These are phyloP conservation scores for Pseudogymnoascus sp. DNA, from an alignment of 2,329 filamentous ascomycete species.

Conservation along the genomic window DNA sequence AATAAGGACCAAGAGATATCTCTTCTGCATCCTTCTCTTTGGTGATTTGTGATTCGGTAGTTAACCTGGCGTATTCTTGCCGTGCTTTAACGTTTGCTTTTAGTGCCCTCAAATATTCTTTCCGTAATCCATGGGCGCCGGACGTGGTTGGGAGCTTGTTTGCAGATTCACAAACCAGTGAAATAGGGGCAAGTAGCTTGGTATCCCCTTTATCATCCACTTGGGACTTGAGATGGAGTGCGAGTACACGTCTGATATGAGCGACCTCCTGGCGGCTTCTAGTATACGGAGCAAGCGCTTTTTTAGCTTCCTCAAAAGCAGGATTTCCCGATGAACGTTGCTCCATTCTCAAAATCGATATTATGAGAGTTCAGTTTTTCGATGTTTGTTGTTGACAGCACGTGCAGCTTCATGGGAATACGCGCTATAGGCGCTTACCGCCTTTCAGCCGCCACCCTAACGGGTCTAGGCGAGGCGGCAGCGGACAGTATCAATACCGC, in stretches of 20 bases:
- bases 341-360: constrained; percentile 19
- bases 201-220: constrained; percentile 38
- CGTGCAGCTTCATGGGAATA: neutral
- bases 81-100: constrained; percentile 45
- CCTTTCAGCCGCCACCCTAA: constrained; percentile 6
- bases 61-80: constrained; percentile 34
- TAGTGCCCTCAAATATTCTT: constrained; percentile 48
- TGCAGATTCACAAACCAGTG: constrained; percentile 38
- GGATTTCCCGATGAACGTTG: constrained; percentile 26
- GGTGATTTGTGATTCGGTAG: constrained; percentile 18
- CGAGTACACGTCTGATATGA: constrained; percentile 48
- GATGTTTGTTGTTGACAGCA: neutral
- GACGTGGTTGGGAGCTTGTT: constrained; percentile 32
- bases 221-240: constrained; percentile 45
- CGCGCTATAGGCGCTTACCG: constrained; percentile 6
- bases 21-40: constrained; percentile 11
- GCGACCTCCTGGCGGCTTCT: constrained; percentile 50
- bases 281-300: constrained; percentile 44
- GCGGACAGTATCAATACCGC: constrained; percentile 5
- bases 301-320: constrained; percentile 34
- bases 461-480: neutral
- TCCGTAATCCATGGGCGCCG: constrained; percentile 40
- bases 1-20: constrained; percentile 40
- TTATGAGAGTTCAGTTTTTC: constrained; percentile 12
- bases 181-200: constrained; percentile 29